Evolutionary conservation across 208 protist species (phyloP), one percentile per base, ranked within the genome.

Genomic region (Vickermania spadyakhi): DNA sequence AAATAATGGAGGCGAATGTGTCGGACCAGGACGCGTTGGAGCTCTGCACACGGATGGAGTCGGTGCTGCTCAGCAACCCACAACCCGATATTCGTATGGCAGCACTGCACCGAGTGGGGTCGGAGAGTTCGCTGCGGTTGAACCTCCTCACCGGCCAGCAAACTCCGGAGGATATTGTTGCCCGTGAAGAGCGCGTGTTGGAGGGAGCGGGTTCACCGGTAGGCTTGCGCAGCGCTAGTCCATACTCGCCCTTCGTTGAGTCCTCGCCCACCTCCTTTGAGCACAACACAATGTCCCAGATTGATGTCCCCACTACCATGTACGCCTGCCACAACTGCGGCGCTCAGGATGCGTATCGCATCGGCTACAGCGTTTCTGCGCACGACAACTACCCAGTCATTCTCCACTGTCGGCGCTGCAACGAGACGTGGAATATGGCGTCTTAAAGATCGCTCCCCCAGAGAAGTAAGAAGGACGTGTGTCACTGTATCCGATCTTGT

Each of bases 321-420:
- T 86, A 89, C 57, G 64, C 56, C 22, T 91, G 84, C 56, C 84
- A 80, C 1, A 72, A 74, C 22, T 91, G 84, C 31, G 81, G 81
- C 26, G 77, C 75, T 0, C 67, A 68, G 23, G 81, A 88, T 54
- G 84, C 81, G 54, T 69, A 80, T 31, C 70, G 69, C 26, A 85
- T 58, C 56, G 77, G 68, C 56, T 88, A 91, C 72, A 75, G 78
- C 2, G 81, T 91, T 13, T 72, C 76, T 52, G 77, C 84, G 0
- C 84, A 91, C 63, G 81, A 91, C 57, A 88, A 83, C 76, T 77
- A 82, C 62, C 76, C 78, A 0, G 78, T 79, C 21, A 83, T 89
- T 23, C 56, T 88, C 45, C 68, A 64, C 1, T 91, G 84, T 66
- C 66, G 72, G 50, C 73, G 80, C 56, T 91, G 84, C 54, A 59